Percentiles rank a stretch among this genome's conserved stretches.
phyloP scores from a whole-genome alignment of 495 filamentous ascomycete genomes.

The Platismatia glauca region DNA sequence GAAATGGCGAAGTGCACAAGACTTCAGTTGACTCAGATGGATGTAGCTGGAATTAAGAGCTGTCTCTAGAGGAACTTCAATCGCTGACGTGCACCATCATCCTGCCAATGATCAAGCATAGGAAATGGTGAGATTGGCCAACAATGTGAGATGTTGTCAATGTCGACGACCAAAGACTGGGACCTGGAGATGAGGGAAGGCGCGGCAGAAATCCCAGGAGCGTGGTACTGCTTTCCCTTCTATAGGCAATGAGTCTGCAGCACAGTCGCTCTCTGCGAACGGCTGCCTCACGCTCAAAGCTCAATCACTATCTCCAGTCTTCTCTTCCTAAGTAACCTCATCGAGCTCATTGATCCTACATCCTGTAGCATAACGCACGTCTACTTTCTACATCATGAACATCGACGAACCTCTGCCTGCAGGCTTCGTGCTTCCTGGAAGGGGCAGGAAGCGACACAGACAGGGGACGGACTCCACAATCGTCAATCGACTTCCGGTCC shows the following conservation, averaged over 20 bases:
- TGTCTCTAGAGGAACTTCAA: neutral
- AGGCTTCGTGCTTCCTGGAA: conserved; percentile 13
- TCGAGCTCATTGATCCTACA: neutral
- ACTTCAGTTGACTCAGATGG: neutral
- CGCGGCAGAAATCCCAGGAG: neutral
- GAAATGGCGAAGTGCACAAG: neutral
- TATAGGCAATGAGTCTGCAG: neutral
- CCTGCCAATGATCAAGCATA: too few species aligned
- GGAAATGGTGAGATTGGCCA: too few species aligned
- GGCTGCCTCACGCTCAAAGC: neutral
- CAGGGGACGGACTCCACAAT: conserved; percentile 7
- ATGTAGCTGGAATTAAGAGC: neutral
- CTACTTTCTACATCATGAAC: conserved; percentile 14
- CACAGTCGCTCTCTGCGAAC: neutral
- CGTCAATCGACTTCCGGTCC: conserved; percentile 9
- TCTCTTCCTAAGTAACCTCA: neutral
- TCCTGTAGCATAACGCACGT: neutral
- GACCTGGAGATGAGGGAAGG: neutral
- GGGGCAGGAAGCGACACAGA: conserved; percentile 15
- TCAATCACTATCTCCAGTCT: neutral
- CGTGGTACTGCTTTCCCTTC: neutral
- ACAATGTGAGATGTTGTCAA: too few species aligned
- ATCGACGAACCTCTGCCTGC: conserved; percentile 13
- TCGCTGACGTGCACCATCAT: neutral
- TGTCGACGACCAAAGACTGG: too few species aligned